These are phyloP conservation scores for Nakataea oryzae DNA, from an alignment of 2,329 filamentous ascomycete genomes.

Conservation along the genomic window DNA sequence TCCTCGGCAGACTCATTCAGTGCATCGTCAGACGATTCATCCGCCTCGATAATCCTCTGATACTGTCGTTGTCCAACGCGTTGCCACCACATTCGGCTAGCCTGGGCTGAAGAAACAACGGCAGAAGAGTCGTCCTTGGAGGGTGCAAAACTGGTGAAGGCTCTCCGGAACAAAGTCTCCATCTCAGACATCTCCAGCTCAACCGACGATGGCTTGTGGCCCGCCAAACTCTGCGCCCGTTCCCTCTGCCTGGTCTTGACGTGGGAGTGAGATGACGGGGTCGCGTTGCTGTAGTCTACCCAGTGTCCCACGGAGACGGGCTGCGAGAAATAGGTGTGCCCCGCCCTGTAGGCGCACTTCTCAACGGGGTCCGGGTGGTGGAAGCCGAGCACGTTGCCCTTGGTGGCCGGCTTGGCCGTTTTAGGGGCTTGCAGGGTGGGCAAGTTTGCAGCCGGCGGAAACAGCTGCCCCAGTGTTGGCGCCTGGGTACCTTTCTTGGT, in stretches of 20 bases:
- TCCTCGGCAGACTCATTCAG: conserved; percentile 25
- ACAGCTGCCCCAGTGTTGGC: conserved; percentile 63
- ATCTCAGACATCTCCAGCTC: conserved; percentile 56
- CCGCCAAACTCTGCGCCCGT: conserved; percentile 57
- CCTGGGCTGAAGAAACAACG: conserved; percentile 55
- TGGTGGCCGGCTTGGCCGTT: conserved; percentile 58
- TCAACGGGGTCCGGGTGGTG: conserved; percentile 30
- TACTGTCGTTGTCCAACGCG: conserved; percentile 56
- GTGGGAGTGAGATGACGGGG: conserved; percentile 40
- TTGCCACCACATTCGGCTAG: conserved; percentile 70
- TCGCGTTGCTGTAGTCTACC: conserved; percentile 58
- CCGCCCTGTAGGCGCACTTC: conserved; percentile 41
- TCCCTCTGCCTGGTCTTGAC: conserved; percentile 58
- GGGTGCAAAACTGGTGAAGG: conserved; percentile 73
- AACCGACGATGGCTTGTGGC: conserved; percentile 42
- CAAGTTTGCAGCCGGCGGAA: conserved; percentile 56
- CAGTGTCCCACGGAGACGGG: conserved; percentile 57
- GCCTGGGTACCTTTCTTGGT: conserved; percentile 38
- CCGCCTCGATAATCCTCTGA: conserved; percentile 49
- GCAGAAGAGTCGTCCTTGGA: conserved; percentile 63
- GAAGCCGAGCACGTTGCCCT: conserved; percentile 32
- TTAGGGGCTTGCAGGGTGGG: conserved; percentile 62
- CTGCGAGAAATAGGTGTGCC: conserved; percentile 53
- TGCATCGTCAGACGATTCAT: conserved; percentile 14
- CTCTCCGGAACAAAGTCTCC: conserved; percentile 64